Conservation (phyloP, 805 yeast genomes). For the Suhomyces tanzawaensis region DNA sequence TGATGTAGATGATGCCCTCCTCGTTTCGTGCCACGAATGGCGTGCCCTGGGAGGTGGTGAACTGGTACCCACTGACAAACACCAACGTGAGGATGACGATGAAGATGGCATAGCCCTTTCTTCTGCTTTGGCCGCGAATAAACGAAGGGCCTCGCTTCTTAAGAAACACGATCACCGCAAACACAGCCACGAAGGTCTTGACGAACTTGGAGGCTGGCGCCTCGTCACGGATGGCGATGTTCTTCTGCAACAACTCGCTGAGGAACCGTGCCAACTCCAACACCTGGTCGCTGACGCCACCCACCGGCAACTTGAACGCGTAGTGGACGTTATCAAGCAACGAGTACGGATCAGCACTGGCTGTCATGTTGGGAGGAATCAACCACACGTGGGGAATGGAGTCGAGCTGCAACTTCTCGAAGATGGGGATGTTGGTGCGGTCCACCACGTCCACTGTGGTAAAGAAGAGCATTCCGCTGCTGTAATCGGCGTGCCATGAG, state of each 20-base stretch:
- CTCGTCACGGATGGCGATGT: conserved; percentile 41
- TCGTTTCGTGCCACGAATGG: conserved; percentile 60
- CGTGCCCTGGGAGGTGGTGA: conserved; percentile 55
- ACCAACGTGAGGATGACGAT: conserved; percentile 41
- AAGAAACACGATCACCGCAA: conserved; percentile 43
- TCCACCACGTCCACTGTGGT: conserved; percentile 49
- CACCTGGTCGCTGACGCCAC: conserved; percentile 33
- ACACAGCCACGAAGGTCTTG: conserved; percentile 45
- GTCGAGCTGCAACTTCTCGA: conserved; percentile 40
- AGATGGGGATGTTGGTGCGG: conserved; percentile 38
- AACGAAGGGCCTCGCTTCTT: conserved; percentile 45
- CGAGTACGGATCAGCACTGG: conserved; percentile 17
- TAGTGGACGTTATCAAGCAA: conserved; percentile 29
- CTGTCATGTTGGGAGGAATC: conserved; percentile 47
- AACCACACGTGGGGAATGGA: conserved; percentile 69
- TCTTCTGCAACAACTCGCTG: conserved; percentile 43
- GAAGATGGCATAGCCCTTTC: conserved; percentile 25
- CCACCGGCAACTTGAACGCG: conserved; percentile 37
- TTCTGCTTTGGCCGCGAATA: conserved; percentile 19
- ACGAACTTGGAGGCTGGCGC: conserved; percentile 42
- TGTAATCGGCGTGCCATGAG: conserved; percentile 45
- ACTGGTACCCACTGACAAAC: conserved; percentile 63
- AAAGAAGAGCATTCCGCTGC: conserved; percentile 43
- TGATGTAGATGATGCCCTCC: conserved; percentile 51
- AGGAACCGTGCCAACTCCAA: conserved; percentile 55